Base-by-base conservation (phyloP, 306 rosid genomes). In the Cicer pinnatifidum region DNA sequence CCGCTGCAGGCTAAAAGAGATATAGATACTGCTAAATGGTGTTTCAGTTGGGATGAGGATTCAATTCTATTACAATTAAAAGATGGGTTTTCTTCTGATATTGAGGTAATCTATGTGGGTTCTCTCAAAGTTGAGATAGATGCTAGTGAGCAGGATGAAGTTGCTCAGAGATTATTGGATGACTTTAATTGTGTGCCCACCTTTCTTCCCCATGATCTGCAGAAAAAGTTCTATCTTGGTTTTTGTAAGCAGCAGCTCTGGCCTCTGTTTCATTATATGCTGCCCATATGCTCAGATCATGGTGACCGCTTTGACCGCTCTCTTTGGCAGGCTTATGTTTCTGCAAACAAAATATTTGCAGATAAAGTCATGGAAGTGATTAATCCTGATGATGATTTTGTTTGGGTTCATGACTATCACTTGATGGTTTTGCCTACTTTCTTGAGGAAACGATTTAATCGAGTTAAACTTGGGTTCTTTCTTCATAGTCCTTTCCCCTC, bases 181-280 rank as follows among this genome's bases (percentile, higher is more conserved):
- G 86, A 85, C 20, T 90, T 85, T 15, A 89, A 89, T 41, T 90
- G 96, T 39, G 88, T 92, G 40, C 92, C 96, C 51, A 92, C 96
- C 19, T 92, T 90, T 78, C 82, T 92, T 8, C 92, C 96, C 3
- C 82, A 78, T 72, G 98, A 90, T 41, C 85, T 91, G 67, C 88
- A 83, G 82, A 88, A 58, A 16, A 88, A 71, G 79, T 89, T 88
- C 70, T 89, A 89, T 75, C 88, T 85, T 71, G 93, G 96, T 19
- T 89, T 86, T 59, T 88, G 93, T 77, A 91, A 91, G 74, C 92
- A 84, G 76, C 93, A 88, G 63, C 79, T 91, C 11, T 91, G 97
- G 97, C 97, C 96, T 16, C 92, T 91, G 72, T 89, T 91, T 64
- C 97, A 91, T 79, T 91, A 91, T 59, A 91, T 91, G 97, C 79